Evolutionary conservation across 2,329 filamentous ascomycete species (phyloP).

Genomic region (Gremmenia infestans): DNA sequence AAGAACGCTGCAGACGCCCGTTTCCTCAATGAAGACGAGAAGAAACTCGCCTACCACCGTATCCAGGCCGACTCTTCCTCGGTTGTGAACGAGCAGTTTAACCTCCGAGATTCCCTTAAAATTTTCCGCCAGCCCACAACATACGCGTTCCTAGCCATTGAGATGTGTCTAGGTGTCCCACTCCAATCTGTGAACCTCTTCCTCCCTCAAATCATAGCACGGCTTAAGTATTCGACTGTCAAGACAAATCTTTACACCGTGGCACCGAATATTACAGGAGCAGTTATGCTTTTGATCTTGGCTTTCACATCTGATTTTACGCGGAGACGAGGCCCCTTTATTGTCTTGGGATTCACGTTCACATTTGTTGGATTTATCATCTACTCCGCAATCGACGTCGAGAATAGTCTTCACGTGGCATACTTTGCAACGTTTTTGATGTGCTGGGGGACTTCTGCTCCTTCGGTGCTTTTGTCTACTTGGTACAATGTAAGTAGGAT

Average conservation of each 20-base stretch:
- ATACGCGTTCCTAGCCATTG: slow-evolving; percentile 44
- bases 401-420: slow-evolving; percentile 46
- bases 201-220: slow-evolving; percentile 49
- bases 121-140: slow-evolving; percentile 46
- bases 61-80: slow-evolving; percentile 58
- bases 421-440: slow-evolving; percentile 67
- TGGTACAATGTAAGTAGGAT: slow-evolving; percentile 41
- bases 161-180: slow-evolving; percentile 56
- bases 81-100: slow-evolving; percentile 48
- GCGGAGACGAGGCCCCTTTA: slow-evolving; percentile 52
- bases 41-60: slow-evolving; percentile 31
- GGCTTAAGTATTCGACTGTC: slow-evolving; percentile 44
- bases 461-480: slow-evolving; percentile 27
- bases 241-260: slow-evolving; percentile 78
- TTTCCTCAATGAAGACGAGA: slow-evolving; percentile 31
- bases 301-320: slow-evolving; percentile 64
- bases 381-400: slow-evolving; percentile 62
- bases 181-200: slow-evolving; percentile 51
- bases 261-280: slow-evolving; percentile 71
- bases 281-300: slow-evolving; percentile 65
- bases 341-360: slow-evolving; percentile 66
- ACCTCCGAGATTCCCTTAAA: slow-evolving; percentile 44
- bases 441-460: slow-evolving; percentile 42
- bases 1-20: slow-evolving; percentile 25
- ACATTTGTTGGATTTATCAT: slow-evolving; percentile 77